phyloP scores from a whole-genome alignment of 306 rosid genomes.

The Begonia fuchsioides region DNA sequence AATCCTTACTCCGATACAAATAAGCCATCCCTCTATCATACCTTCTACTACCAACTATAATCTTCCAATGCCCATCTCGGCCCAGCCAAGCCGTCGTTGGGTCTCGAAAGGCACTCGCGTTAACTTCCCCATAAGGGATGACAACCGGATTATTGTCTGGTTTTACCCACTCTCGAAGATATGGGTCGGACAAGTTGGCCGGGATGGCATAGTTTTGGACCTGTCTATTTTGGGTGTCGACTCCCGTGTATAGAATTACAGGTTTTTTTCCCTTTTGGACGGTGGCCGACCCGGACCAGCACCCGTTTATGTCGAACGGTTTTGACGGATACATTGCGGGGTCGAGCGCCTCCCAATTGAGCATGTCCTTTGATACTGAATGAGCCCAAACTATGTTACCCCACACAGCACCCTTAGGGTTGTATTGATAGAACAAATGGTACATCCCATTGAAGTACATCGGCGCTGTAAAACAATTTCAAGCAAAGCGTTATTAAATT shows the following conservation, averaged over 20 bases:
- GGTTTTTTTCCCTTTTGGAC: conserved; percentile 56
- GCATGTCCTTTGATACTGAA: conserved; percentile 56
- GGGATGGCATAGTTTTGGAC: conserved; percentile 71
- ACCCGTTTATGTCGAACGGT: conserved; percentile 61
- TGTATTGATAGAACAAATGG: conserved; percentile 76
- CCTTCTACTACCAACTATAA: conserved; percentile 40
- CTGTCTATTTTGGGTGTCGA: conserved; percentile 28
- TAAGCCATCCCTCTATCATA: conserved; percentile 37
- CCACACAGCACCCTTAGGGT: conserved; percentile 84
- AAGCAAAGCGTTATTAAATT: background rate
- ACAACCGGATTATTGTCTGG: conserved; percentile 47
- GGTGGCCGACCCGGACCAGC: conserved; percentile 88
- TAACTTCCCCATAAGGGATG: conserved; percentile 10
- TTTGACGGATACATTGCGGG: conserved; percentile 51
- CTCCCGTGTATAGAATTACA: conserved; percentile 52
- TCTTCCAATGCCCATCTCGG: conserved; percentile 48
- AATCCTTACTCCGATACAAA: conserved; percentile 49
- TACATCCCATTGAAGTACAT: conserved; percentile 66
- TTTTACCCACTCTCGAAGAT: conserved; percentile 49
- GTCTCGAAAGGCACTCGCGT: conserved; percentile 50
- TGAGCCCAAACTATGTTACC: conserved; percentile 96
- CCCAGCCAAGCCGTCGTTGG: conserved; percentile 63
- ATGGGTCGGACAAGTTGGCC: conserved; percentile 36
- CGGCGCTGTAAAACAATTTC: conserved; percentile 34
- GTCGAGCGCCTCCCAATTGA: conserved; percentile 56